Base-by-base conservation (phyloP, 495 filamentous ascomycete genomes). In the Aspergillus biplanus region DNA sequence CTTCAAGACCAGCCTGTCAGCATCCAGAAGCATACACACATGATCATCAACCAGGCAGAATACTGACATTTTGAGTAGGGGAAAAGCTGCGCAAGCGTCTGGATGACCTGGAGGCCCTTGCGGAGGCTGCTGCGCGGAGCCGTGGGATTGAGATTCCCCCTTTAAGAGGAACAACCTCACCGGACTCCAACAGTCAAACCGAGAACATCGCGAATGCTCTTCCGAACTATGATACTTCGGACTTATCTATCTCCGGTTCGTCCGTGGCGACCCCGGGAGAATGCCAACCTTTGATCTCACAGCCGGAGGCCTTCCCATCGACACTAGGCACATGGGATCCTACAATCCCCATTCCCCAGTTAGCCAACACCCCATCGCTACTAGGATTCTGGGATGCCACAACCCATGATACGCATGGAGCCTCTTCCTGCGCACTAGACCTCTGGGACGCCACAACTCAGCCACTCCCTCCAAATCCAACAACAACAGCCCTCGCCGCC, bases 1-100 rank as follows among this genome's bases (percentile, higher is more conserved):
- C 46, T 27, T 27, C 21, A 27, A 27, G 21, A 27, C 16, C 32
- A 9, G 16, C 15, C 0, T 46, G n/a, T 49, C 27, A n/a, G 54
- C 18, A 18, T 31, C 13, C 27, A 4, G 31, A 11, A 13, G 39
- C n/a, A n/a, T 3, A 44, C 33, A 8, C 34, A 35, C 11, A 33
- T 35, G 16, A 53, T n/a, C n/a, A n/a, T n/a, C n/a, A n/a, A n/a
- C n/a, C n/a, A n/a, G n/a, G n/a, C n/a, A n/a, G n/a, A n/a, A n/a
- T 53, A 12, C 32, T 66, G 21, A 66, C 53, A 21, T 33, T 57
- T 42, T 9, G 1, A 58, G 18, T 27, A 66, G 66, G 65, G 31
- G 67, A 72, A 42, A 72, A 70, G 59, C 60, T 67, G 1, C 65
- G 65, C 42, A 56, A 61, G 37, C 69, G 69, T 13, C 48, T 68